Percentiles rank a stretch among this genome's conserved stretches.
Evolutionary conservation across 2,329 filamentous ascomycete genomes (phyloP).

Genomic region (Pseudogymnoascus sp.): DNA sequence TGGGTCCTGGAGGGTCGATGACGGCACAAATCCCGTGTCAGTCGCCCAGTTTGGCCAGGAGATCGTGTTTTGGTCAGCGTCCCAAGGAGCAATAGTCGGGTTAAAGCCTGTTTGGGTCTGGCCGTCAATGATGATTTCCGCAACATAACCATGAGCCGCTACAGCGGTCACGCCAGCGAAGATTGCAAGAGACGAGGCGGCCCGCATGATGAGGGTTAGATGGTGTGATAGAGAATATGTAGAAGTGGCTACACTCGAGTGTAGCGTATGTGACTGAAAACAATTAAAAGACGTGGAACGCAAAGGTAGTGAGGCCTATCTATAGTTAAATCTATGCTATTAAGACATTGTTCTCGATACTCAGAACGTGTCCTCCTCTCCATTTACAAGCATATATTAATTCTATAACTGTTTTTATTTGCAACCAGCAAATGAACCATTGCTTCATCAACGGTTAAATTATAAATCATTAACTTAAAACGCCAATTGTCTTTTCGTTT

Average conservation of each 20-base stretch:
- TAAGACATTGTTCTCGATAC: not conserved
- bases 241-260: not conserved
- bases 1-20: slow-evolving; percentile 36
- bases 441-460: not conserved
- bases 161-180: slow-evolving; percentile 32
- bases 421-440: not conserved
- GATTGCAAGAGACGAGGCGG: not conserved
- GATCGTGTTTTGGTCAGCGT: slow-evolving; percentile 36
- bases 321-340: not conserved
- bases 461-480: not conserved
- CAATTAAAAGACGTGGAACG: not conserved
- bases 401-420: not conserved
- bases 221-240: not conserved
- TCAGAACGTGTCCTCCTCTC: not conserved
- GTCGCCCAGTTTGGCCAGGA: slow-evolving; percentile 46
- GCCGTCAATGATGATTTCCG: slow-evolving; percentile 39
- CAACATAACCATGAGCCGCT: slow-evolving; percentile 39
- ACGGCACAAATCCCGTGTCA: slow-evolving; percentile 47
- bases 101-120: slow-evolving; percentile 29
- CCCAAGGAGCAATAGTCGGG: not conserved
- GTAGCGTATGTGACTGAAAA: not conserved
- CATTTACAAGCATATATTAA: not conserved
- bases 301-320: not conserved
- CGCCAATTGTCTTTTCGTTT: not conserved
- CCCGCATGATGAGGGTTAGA: not conserved